Evolutionary conservation across 768 basidiomycete species (phyloP).

Genomic region (Suillus lakei): DNA sequence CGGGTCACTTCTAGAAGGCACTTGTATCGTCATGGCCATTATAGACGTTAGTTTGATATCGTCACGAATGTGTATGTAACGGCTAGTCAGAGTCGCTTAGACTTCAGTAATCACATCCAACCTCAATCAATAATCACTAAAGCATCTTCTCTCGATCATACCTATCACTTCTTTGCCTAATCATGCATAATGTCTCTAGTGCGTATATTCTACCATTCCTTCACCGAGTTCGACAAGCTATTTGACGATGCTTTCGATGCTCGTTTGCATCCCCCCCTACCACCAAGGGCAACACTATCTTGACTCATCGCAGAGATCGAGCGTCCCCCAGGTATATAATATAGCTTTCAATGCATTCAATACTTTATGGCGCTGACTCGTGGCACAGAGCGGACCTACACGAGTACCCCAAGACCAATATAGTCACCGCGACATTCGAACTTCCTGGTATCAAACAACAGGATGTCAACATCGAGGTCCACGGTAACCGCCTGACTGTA

Average conservation of each 20-base stretch:
- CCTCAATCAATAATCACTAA: neutral
- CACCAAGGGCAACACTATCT: constrained; percentile 16
- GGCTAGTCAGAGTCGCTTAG: neutral
- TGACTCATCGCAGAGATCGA: neutral
- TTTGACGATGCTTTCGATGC: constrained; percentile 41
- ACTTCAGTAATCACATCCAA: neutral
- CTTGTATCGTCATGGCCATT: neutral
- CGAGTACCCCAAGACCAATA: constrained; percentile 50
- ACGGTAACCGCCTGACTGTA: constrained; percentile 52
- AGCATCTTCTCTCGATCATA: neutral
- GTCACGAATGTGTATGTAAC: neutral
- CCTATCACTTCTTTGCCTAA: neutral
- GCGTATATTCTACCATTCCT: constrained; percentile 39
- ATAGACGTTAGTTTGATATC: neutral
- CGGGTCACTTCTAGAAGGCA: neutral
- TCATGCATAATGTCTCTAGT: constrained; percentile 26
- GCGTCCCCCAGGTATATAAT: constrained; percentile 33
- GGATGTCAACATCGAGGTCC: constrained; percentile 55
- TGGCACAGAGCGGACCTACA: constrained; percentile 55
- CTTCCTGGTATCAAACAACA: constrained; percentile 59
- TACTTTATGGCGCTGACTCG: neutral
- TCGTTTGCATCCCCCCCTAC: constrained; percentile 25
- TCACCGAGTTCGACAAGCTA: constrained; percentile 46
- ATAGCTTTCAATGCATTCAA: neutral
- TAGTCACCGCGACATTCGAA: constrained; percentile 60